Evolutionary conservation across 306 rosid genomes (phyloP), one percentile per base, ranked within the genome.

Genomic region (Cyamopsis tetragonoloba): DNA sequence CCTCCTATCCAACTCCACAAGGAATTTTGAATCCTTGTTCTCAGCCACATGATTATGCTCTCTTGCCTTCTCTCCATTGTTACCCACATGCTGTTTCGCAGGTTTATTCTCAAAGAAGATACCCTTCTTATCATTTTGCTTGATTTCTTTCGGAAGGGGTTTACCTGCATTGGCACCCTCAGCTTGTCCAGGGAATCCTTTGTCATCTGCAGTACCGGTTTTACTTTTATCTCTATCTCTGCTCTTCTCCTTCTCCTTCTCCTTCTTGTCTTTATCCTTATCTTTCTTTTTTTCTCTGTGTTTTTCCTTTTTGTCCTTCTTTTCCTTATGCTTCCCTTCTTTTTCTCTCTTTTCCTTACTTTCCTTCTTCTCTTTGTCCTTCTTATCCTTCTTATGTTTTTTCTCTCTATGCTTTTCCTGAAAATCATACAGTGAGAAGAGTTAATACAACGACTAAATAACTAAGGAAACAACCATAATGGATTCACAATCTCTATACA

Each of bases 321-420:
- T 88, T 66, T 85, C 92, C 79, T 66, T 79, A 68, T 80, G 89
- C 56, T 81, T 85, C 68, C 83, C 89, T 71, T 89, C 91, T 70
- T 81, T 89, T 59, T 86, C 91, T 67, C 87, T 72, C 76, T 83
- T 90, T 49, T 88, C 99, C 73, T 75, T 87, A 50, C 77, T 74
- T 58, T 84, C 97, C 76, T 63, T 83, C 87, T 83, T 88, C 71
- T 86, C 96, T 59, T 80, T 89, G 51, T 84, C 97, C 77, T 43
- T 87, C 73, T 83, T 93, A 38, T 90, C 97, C 74, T 90, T 88
- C 71, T 86, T 93, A 57, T 73, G 85, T 70, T 85, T 88, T 71
- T 74, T 87, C 15, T 89, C 95, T 77, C 66, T 87, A 12, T 77
- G 78, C 68, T 88, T 81, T 77, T 84, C 97, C 98, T 93, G 85